Base-by-base conservation (phyloP, 139 green algal genomes). In the Edaphochlamys debaryana region DNA sequence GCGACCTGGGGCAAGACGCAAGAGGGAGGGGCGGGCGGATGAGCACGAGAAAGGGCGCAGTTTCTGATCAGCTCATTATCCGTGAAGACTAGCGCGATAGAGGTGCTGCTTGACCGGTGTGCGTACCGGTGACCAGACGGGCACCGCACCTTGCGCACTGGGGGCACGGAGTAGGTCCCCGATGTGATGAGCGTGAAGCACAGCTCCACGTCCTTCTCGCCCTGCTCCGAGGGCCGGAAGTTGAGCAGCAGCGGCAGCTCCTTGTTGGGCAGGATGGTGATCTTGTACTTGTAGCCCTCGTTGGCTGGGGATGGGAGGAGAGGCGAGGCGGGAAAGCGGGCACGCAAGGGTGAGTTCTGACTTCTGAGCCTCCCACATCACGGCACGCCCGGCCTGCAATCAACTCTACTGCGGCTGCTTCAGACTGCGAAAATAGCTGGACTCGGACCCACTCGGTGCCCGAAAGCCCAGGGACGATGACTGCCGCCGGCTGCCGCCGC, bases 171-270 rank as follows among this genome's bases (percentile, higher is more conserved):
- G 68, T 69, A 66, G 8, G 4, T 8, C 22, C 79, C 79, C 29
- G 79, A 40, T 23, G 79, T 64, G 5, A 83, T 68, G 50, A 90
- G 70, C 19, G 64, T 56, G 63, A 90, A 79, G 7, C 80, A 41
- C 40, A 92, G 54, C 56, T 80, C 81, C 67, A 91, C 84, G 38
- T 77, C 37, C 32, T 30, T 8, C 30, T 80, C 40, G 23, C 45
- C 7, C 73, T 82, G 69, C 38, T 78, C 67, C 9, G 23, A 58
- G n/a, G 89, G 86, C 27, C 80, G 69, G 74, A 87, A 88, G 41
- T 87, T 62, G 22, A 92, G 64, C 76, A 85, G 62, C 79, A 92
- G 73, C 79, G 80, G 69, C 56, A 92, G 80, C 56, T 71, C 52
- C 38, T 38, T 41, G 41, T 50, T 78, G 27, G 86, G 62, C 62